Conservation (phyloP, 2,329 filamentous ascomycete genomes). For the Drechslerella dactyloides region DNA sequence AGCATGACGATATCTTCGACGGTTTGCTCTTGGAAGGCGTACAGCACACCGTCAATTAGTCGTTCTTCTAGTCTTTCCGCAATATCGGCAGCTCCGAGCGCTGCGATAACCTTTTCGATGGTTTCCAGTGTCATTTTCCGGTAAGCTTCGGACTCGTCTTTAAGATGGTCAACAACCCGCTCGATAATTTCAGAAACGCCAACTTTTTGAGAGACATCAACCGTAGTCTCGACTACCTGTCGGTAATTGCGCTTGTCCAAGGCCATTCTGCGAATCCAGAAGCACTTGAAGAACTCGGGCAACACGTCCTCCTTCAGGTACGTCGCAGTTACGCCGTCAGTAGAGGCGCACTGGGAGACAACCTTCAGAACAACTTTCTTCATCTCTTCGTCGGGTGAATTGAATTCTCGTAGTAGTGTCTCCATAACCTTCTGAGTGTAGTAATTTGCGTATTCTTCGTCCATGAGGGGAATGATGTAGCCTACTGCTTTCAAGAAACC, state of each 20-base stretch:
- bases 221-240: conserved; percentile 96
- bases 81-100: conserved; percentile 90
- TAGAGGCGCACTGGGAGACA: conserved; percentile 91
- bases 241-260: conserved; percentile 97
- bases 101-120: conserved; percentile 92
- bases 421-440: conserved; percentile 99
- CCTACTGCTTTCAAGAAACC: conserved; percentile 97
- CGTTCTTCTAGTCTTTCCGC: conserved; percentile 90
- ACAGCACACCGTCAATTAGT: conserved; percentile 91
- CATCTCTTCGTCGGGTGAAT: conserved; percentile 98
- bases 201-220: conserved; percentile 97
- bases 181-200: conserved; percentile 94
- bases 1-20: conserved; percentile 95
- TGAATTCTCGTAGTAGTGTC: conserved; percentile 92
- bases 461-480: conserved; percentile 98
- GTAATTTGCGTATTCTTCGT: conserved; percentile 99
- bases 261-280: conserved; percentile 97
- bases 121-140: conserved; percentile 99
- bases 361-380: conserved; percentile 99
- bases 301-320: conserved; percentile 96
- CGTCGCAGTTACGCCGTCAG: conserved; percentile 89
- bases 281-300: conserved; percentile 96
- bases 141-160: conserved; percentile 97
- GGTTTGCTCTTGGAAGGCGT: conserved; percentile 97
- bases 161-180: conserved; percentile 90